phyloP scores from a whole-genome alignment of 768 basidiomycete species.

The Agaricus subrufescens region DNA sequence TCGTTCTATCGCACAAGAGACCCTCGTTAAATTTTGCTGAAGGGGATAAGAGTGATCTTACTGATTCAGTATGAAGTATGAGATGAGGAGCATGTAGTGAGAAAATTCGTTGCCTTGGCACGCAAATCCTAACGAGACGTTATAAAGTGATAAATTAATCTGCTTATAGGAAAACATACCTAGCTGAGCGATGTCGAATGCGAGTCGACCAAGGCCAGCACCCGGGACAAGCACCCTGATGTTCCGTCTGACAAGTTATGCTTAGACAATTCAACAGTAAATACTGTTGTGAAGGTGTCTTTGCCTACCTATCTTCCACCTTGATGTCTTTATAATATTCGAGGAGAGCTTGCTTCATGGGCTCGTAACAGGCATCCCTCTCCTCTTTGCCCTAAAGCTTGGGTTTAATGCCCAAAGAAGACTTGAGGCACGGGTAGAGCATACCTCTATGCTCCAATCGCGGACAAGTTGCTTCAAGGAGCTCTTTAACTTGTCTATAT shows the following conservation, averaged over 20 bases:
- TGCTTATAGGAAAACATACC: constrained; percentile 39
- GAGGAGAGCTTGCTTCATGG: constrained; percentile 74
- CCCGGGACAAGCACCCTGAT: constrained; percentile 85
- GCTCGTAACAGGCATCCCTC: constrained; percentile 74
- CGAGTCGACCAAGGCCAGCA: constrained; percentile 82
- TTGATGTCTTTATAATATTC: constrained; percentile 57
- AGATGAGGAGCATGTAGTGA: constrained; percentile 90
- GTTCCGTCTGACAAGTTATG: constrained; percentile 32
- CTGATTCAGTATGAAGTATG: constrained; percentile 86
- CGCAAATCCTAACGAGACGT: constrained; percentile 58
- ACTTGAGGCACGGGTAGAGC: neutral
- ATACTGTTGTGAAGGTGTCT: neutral
- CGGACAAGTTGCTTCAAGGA: constrained; percentile 91
- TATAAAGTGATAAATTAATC: neutral
- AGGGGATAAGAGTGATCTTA: constrained; percentile 25
- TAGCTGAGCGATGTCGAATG: constrained; percentile 80
- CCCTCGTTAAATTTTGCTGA: neutral
- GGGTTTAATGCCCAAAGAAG: neutral
- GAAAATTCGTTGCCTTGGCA: constrained; percentile 97
- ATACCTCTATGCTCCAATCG: constrained; percentile 87
- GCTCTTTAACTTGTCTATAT: constrained; percentile 89
- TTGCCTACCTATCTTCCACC: constrained; percentile 44
- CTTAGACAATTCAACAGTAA: neutral
- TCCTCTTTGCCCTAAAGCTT: constrained; percentile 61
- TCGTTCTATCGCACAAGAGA: constrained; percentile 41